A percentile compares a stretch with the other conserved stretches of the same genome.
Evolutionary conservation across 2,329 filamentous ascomycete species (phyloP).

Genomic region (Geoglossum cookeanum): DNA sequence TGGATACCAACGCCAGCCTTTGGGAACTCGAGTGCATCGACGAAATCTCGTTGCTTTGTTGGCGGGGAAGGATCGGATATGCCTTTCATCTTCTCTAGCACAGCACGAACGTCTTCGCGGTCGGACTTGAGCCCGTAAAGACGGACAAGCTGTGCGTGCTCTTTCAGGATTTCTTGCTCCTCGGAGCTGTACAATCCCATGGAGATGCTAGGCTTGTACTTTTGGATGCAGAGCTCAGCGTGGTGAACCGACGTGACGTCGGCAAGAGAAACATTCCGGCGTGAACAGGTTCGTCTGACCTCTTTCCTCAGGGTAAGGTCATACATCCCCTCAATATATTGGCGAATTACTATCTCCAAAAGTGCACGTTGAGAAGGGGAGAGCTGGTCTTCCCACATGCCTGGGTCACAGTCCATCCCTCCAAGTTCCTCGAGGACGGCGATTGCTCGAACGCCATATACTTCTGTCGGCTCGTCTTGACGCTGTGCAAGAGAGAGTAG

Average conservation of each 20-base stretch:
- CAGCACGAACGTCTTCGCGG: not conserved
- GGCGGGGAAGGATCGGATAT: slow-evolving; percentile 8
- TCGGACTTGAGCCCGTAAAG: not conserved
- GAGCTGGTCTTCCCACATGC: not conserved
- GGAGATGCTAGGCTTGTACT: slow-evolving; percentile 35
- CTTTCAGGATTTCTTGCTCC: slow-evolving; percentile 21
- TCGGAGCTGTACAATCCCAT: slow-evolving; percentile 27
- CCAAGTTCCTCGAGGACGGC: slow-evolving; percentile 22
- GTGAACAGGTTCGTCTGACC: not conserved
- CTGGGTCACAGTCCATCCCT: slow-evolving; percentile 7
- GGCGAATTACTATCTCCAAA: slow-evolving; percentile 16
- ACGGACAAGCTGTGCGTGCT: slow-evolving; percentile 33
- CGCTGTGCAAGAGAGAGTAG: slow-evolving; percentile 34
- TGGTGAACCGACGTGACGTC: slow-evolving; percentile 24
- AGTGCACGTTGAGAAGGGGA: not conserved
- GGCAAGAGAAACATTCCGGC: not conserved
- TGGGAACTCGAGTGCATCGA: slow-evolving; percentile 55
- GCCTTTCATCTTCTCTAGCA: slow-evolving; percentile 1
- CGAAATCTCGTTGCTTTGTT: slow-evolving; percentile 14
- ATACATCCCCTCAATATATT: slow-evolving; percentile 35
- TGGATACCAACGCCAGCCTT: slow-evolving; percentile 62
- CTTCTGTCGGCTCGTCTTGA: slow-evolving; percentile 30
- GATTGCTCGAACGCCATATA: slow-evolving; percentile 30
- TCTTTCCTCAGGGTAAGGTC: slow-evolving; percentile 22
- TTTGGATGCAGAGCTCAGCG: slow-evolving; percentile 33